A percentile compares a stretch with the other conserved stretches of the same genome.
Evolutionary conservation across 2,329 filamentous ascomycete genomes (phyloP).

Genomic region (Ophiostoma australiae): DNA sequence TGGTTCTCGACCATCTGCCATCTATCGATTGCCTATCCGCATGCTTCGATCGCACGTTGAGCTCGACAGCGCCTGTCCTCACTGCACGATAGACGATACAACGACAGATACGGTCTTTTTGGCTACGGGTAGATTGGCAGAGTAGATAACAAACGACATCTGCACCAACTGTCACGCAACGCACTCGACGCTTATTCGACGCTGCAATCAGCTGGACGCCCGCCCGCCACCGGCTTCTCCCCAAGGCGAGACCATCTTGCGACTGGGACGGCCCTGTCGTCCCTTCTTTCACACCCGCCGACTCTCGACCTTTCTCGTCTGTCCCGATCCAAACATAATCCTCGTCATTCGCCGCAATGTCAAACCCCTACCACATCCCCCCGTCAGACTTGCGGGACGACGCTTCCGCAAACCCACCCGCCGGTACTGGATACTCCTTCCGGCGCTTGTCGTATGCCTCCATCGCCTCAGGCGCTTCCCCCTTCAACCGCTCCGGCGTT

Average conservation of each 20-base stretch:
- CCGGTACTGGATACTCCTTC: constrained; percentile 32
- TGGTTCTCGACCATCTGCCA: neutral
- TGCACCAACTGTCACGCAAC: neutral
- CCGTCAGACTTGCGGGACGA: constrained; percentile 32
- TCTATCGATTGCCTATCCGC: neutral
- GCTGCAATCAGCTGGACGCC: neutral
- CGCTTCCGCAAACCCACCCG: constrained; percentile 30
- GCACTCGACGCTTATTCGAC: neutral
- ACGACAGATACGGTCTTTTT: neutral
- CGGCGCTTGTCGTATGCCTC: constrained; percentile 42
- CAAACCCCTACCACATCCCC: constrained; percentile 40
- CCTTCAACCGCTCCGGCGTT: constrained; percentile 35
- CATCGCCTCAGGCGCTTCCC: constrained; percentile 36
- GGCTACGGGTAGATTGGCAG: neutral
- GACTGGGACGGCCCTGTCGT: constrained; percentile 4
- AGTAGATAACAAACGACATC: constrained; percentile 2
- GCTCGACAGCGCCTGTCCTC: neutral
- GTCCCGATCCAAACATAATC: neutral
- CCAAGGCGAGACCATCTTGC: neutral
- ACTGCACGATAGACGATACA: neutral
- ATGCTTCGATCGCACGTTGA: neutral
- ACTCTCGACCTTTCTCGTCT: neutral
- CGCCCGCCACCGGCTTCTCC: neutral
- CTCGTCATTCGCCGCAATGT: constrained; percentile 33
- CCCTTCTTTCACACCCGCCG: neutral